A percentile compares a stretch with the other conserved stretches of the same genome.
These are phyloP conservation scores for Phoma sp. DNA, from an alignment of 2,329 filamentous ascomycete genomes.

Conservation along the genomic window DNA sequence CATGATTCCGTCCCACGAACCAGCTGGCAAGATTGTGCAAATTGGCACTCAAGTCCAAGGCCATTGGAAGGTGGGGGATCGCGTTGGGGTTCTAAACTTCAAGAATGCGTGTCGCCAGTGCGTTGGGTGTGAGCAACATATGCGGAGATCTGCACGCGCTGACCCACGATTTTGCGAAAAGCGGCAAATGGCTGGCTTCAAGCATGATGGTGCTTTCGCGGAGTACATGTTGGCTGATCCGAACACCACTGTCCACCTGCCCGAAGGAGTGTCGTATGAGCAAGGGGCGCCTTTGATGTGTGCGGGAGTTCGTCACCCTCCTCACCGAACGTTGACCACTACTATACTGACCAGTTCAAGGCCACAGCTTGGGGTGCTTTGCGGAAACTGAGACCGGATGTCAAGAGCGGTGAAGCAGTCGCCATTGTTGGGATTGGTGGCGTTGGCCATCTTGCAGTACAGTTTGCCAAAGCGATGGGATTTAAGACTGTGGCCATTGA, in stretches of 20 bases:
- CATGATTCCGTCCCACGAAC: constrained; percentile 45
- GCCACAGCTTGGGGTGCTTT: constrained; percentile 38
- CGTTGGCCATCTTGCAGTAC: constrained; percentile 77
- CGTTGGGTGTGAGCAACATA: constrained; percentile 26
- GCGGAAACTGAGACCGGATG: constrained; percentile 26
- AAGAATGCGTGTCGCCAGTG: constrained; percentile 34
- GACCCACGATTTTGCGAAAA: constrained; percentile 40
- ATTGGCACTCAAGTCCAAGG: constrained; percentile 33
- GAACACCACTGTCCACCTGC: constrained; percentile 32
- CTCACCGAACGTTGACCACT: not conserved
- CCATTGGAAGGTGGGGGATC: constrained; percentile 38
- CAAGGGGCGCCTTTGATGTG: constrained; percentile 47
- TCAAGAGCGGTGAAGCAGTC: constrained; percentile 71
- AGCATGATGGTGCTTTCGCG: constrained; percentile 41
- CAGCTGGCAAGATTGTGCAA: constrained; percentile 38
- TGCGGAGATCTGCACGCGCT: constrained; percentile 13
- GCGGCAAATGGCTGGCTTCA: constrained; percentile 38
- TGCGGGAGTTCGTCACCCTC: constrained; percentile 35
- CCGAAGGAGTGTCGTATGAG: constrained; percentile 28
- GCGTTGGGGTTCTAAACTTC: constrained; percentile 38
- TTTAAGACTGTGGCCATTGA: constrained; percentile 32
- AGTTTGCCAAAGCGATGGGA: constrained; percentile 62
- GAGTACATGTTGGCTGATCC: constrained; percentile 45
- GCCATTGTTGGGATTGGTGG: constrained; percentile 84
- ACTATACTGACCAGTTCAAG: constrained; percentile 9